Percentiles rank a stretch among this genome's conserved stretches.
These are phyloP conservation scores for Seiridium cupressi DNA, from an alignment of 2,329 filamentous ascomycete species.

Conservation along the genomic window DNA sequence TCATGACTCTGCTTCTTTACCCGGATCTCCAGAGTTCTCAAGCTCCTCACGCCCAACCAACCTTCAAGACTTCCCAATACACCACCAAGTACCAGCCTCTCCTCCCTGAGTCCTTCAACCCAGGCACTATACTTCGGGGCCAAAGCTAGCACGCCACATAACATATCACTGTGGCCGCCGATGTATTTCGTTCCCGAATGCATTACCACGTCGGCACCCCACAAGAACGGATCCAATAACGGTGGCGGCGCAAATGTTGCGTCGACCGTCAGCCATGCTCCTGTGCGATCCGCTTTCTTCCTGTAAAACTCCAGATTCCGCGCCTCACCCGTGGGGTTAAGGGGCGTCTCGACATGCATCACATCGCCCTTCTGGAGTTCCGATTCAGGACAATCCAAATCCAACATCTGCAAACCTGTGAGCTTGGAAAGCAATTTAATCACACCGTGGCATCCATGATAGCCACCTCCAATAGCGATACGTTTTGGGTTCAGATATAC, in stretches of 20 bases:
- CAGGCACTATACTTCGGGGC: slow-evolving; percentile 51
- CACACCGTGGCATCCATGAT: slow-evolving; percentile 92
- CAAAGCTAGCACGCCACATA: slow-evolving; percentile 80
- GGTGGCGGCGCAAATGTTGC: slow-evolving; percentile 91
- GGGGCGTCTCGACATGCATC: slow-evolving; percentile 87
- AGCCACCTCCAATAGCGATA: slow-evolving; percentile 80
- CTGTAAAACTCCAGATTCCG: slow-evolving; percentile 72
- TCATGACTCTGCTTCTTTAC: slow-evolving; percentile 75
- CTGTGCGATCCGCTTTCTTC: slow-evolving; percentile 65
- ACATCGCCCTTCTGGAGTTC: slow-evolving; percentile 76
- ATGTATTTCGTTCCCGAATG: slow-evolving; percentile 96
- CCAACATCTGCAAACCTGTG: slow-evolving; percentile 70
- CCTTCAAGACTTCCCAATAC: slow-evolving; percentile 89
- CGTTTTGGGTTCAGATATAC: slow-evolving; percentile 80
- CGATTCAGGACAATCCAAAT: slow-evolving; percentile 65
- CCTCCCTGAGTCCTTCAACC: slow-evolving; percentile 58
- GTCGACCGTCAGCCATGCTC: slow-evolving; percentile 80
- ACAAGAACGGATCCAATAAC: slow-evolving; percentile 78
- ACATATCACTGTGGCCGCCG: slow-evolving; percentile 90
- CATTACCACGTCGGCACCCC: slow-evolving; percentile 84
- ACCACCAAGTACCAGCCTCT: slow-evolving; percentile 74
- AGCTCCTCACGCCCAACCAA: slow-evolving; percentile 84
- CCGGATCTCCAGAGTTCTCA: slow-evolving; percentile 82
- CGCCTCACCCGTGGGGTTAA: slow-evolving; percentile 87
- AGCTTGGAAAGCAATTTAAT: slow-evolving; percentile 72